A percentile compares a stretch with the other conserved stretches of the same genome.
phyloP scores from a whole-genome alignment of 306 rosid genomes.

The Ormosia semicastrata region DNA sequence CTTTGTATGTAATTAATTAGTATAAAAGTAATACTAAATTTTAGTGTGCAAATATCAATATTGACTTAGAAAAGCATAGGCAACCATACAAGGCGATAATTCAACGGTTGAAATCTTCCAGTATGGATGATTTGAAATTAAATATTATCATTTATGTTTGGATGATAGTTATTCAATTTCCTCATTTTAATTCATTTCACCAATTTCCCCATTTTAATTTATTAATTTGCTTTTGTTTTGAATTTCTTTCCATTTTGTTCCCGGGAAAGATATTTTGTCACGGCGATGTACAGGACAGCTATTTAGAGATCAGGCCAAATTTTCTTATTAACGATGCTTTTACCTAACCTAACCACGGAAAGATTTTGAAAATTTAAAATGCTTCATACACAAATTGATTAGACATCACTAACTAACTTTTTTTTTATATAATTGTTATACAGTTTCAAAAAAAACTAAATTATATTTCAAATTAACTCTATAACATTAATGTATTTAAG shows the following conservation, averaged over 20 bases:
- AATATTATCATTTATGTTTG: not conserved
- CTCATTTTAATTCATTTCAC: too few species aligned
- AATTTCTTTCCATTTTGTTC: not conserved
- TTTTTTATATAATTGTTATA: not conserved
- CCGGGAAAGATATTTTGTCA: not conserved
- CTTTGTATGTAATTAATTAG: too few species aligned
- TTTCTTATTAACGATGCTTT: constrained; percentile 20
- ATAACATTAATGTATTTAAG: not conserved
- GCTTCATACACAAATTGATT: constrained; percentile 13
- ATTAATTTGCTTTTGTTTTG: not conserved
- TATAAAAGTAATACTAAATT: too few species aligned
- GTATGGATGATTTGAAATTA: not conserved
- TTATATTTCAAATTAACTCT: not conserved
- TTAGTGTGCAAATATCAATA: too few species aligned
- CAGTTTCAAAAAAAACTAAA: not conserved
- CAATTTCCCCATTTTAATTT: not conserved
- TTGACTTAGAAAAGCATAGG: not conserved
- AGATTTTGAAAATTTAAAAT: constrained; percentile 14
- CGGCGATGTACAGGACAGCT: not conserved
- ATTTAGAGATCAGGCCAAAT: not conserved
- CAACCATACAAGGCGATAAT: not conserved
- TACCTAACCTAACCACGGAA: constrained; percentile 29
- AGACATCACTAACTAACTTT: constrained; percentile 24
- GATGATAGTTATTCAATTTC: not conserved
- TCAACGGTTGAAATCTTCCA: not conserved